phyloP scores from a whole-genome alignment of 352 stramenopile genomes.

The Globisporangium apiculatum region DNA sequence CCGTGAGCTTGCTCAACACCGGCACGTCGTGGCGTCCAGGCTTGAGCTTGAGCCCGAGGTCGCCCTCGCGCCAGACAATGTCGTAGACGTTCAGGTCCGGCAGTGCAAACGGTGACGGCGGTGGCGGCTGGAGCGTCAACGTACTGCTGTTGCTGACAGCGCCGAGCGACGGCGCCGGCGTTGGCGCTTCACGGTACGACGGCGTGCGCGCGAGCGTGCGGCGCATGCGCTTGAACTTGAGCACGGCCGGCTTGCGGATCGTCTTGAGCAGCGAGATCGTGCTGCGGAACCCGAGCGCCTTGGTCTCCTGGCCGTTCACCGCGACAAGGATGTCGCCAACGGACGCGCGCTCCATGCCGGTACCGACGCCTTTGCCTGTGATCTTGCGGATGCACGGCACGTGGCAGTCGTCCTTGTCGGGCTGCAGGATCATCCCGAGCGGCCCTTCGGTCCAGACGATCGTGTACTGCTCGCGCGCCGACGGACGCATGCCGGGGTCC shows the following conservation, averaged over 20 bases:
- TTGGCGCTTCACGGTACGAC: constrained; percentile 30
- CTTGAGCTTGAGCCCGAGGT: constrained; percentile 83
- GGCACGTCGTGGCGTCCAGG: constrained; percentile 66
- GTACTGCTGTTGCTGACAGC: background rate
- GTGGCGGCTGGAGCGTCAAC: background rate
- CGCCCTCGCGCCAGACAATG: constrained; percentile 84
- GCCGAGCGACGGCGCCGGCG: constrained; percentile 3
- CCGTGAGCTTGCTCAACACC: constrained; percentile 77
- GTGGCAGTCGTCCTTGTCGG: constrained; percentile 82
- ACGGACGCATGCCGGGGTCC: constrained; percentile 23
- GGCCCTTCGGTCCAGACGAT: constrained; percentile 82
- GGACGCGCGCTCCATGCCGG: constrained; percentile 73
- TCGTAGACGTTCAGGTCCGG: constrained; percentile 67
- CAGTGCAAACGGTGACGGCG: constrained; percentile 19
- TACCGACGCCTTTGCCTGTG: constrained; percentile 75
- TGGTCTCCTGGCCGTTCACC: constrained; percentile 82
- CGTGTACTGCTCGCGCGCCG: constrained; percentile 77
- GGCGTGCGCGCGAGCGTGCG: constrained; percentile 57
- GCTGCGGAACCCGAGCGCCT: constrained; percentile 74
- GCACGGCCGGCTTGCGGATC: constrained; percentile 77
- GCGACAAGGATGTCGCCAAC: constrained; percentile 78
- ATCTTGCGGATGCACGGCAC: constrained; percentile 87
- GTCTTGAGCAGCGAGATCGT: constrained; percentile 84
- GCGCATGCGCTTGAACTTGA: constrained; percentile 87
- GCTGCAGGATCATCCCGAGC: constrained; percentile 80